A percentile compares a stretch with the other conserved stretches of the same genome.
Evolutionary conservation across 73 alveolate species (phyloP).

Genomic region (Paramecium primaurelia): DNA sequence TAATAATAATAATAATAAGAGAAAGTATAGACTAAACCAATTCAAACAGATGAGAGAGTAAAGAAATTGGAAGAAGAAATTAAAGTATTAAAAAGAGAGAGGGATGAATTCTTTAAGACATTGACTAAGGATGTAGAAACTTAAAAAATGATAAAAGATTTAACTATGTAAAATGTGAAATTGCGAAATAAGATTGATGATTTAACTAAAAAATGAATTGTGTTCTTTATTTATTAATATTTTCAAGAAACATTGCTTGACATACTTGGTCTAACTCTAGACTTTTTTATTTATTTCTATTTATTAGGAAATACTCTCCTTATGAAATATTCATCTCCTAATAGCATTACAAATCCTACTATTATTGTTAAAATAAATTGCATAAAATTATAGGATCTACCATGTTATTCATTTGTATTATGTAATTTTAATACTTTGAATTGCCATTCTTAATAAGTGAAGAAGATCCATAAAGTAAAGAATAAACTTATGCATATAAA

Average conservation of each 20-base stretch:
- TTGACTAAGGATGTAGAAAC: constrained; percentile 48
- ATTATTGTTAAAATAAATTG: neutral
- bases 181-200: constrained; percentile 56
- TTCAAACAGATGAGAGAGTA: constrained; percentile 23
- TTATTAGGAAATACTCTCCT: neutral
- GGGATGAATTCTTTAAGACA: constrained; percentile 52
- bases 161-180: constrained; percentile 46
- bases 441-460: constrained; percentile 7
- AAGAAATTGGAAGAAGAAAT: constrained; percentile 43
- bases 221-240: neutral
- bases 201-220: constrained; percentile 43
- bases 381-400: neutral
- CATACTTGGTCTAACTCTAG: neutral
- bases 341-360: neutral
- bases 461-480: neutral
- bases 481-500: neutral
- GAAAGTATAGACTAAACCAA: neutral
- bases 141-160: constrained; percentile 44
- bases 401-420: neutral
- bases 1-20: neutral
- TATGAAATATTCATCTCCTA: neutral
- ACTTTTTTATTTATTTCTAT: neutral
- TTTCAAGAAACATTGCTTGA: neutral
- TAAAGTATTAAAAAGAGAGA: constrained; percentile 2
- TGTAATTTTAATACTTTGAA: neutral